These are phyloP conservation scores for Dryas integrifolia DNA, from an alignment of 331 rosid genomes.

Conservation along the genomic window DNA sequence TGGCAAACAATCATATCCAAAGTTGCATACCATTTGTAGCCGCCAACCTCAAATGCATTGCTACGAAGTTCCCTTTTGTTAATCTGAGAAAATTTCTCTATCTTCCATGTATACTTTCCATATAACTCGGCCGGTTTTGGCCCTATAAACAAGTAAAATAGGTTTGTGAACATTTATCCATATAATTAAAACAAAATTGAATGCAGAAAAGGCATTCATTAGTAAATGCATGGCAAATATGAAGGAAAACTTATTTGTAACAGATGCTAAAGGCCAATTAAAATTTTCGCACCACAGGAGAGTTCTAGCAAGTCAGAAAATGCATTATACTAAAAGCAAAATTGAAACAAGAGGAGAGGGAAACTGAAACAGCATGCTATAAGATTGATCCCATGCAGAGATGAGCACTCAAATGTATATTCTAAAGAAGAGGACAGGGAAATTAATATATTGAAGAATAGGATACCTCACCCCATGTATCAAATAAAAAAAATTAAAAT, in stretches of 20 bases:
- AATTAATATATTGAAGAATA: too few species aligned
- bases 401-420: background rate
- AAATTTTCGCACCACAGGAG: background rate
- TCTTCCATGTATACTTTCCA: slow-evolving; percentile 94
- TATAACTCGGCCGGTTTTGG: slow-evolving; percentile 79
- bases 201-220: background rate
- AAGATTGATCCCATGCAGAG: background rate
- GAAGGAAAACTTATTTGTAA: background rate
- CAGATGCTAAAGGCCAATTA: background rate
- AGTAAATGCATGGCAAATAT: background rate
- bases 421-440: background rate
- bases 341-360: background rate
- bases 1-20: slow-evolving; percentile 1
- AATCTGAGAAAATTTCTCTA: slow-evolving; percentile 92
- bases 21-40: slow-evolving; percentile 82
- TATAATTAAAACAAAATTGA: slow-evolving; percentile 1
- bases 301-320: background rate
- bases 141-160: slow-evolving; percentile 47
- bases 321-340: background rate
- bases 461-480: background rate
- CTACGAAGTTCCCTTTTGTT: slow-evolving; percentile 98
- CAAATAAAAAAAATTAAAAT: background rate
- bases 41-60: slow-evolving; percentile 93
- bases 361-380: background rate
- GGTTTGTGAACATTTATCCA: background rate